Evolutionary conservation across 768 basidiomycete genomes (phyloP).

Genomic region (Leccinum olivaceopallidum): DNA sequence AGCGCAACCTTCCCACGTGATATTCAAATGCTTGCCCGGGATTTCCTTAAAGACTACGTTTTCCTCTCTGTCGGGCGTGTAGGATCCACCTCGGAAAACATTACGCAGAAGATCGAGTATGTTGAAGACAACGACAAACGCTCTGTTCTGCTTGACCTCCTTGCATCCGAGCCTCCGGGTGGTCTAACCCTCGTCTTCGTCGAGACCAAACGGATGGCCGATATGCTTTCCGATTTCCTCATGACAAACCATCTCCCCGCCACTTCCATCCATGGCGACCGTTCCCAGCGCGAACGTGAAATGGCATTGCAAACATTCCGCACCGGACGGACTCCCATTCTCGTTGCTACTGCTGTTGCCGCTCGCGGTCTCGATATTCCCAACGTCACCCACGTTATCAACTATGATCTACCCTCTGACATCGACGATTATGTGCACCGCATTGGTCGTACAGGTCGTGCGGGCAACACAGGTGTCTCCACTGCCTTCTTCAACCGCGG

Average conservation of each 20-base stretch:
- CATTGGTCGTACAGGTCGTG: conserved; percentile 97
- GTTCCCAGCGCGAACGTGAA: conserved; percentile 97
- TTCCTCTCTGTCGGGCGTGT: conserved; percentile 99
- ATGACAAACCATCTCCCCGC: conserved; percentile 80
- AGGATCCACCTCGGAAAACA: conserved; percentile 98
- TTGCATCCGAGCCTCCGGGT: conserved; percentile 66
- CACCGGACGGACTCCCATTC: conserved; percentile 89
- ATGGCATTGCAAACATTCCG: conserved; percentile 94
- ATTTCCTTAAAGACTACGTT: conserved; percentile 98
- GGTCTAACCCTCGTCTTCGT: conserved; percentile 96
- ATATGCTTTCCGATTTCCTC: conserved; percentile 96
- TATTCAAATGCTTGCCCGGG: conserved; percentile 94
- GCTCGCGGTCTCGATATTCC: conserved; percentile 99
- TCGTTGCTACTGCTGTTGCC: conserved; percentile 98
- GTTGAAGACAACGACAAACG: conserved; percentile 98
- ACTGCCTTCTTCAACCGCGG: conserved; percentile 97
- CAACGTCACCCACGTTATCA: conserved; percentile 98
- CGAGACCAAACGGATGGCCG: conserved; percentile 99
- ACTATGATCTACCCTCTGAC: conserved; percentile 96
- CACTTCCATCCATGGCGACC: conserved; percentile 97
- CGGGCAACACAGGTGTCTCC: conserved; percentile 93
- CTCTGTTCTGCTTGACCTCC: conserved; percentile 92
- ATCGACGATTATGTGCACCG: conserved; percentile 99
- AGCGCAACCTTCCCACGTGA: conserved; percentile 99
- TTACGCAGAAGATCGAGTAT: conserved; percentile 98